Conservation (phyloP, 2,329 filamentous ascomycete species). For the Ophiostoma ips region DNA sequence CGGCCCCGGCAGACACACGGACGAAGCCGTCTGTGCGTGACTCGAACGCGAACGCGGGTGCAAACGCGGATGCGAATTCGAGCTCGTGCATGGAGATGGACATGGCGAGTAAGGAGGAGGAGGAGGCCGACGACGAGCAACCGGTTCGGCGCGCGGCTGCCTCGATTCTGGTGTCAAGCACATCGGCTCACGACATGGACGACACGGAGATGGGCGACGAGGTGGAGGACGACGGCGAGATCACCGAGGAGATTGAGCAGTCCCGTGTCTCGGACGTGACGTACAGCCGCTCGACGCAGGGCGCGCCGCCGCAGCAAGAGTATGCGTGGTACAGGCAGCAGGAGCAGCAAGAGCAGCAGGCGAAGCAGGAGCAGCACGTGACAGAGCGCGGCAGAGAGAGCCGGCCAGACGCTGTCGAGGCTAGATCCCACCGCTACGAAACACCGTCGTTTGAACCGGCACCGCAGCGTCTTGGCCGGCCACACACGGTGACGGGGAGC, state of each 20-base stretch:
- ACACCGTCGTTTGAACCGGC: background rate
- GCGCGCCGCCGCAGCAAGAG: too few species aligned
- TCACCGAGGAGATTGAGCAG: background rate
- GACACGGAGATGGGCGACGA: constrained; percentile 4
- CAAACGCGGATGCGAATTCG: background rate
- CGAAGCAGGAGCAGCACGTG: background rate
- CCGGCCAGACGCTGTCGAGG: background rate
- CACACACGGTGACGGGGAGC: constrained; percentile 30
- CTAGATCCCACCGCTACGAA: background rate
- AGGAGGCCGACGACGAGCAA: constrained; percentile 1
- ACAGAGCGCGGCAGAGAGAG: background rate
- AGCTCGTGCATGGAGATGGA: background rate
- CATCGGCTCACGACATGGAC: background rate
- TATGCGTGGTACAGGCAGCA: background rate
- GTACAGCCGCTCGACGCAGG: background rate
- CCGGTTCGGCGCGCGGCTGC: background rate
- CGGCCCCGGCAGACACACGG: background rate
- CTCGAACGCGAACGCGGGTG: background rate
- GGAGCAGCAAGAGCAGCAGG: background rate
- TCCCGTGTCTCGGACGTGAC: constrained; percentile 1
- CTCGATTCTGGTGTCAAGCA: constrained; percentile 6
- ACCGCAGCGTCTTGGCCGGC: constrained; percentile 18
- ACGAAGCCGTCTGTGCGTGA: too few species aligned
- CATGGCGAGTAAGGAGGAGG: background rate
- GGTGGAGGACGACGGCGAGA: background rate